phyloP scores from a whole-genome alignment of 208 protist species.

The Leishmania major region DNA sequence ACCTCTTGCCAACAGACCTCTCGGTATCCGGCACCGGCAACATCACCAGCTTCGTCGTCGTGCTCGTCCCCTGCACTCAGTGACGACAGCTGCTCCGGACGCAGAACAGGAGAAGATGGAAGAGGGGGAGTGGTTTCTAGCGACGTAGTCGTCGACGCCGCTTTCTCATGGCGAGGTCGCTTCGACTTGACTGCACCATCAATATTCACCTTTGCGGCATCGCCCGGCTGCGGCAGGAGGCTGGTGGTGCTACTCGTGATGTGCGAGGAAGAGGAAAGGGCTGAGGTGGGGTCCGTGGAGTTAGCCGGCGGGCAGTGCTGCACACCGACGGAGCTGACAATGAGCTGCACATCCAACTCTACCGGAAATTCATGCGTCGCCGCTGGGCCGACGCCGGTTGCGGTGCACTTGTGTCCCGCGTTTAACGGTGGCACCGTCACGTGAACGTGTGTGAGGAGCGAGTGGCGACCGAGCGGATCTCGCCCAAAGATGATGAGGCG shows the following conservation, averaged over 20 bases:
- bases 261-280: background rate
- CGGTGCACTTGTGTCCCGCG: background rate
- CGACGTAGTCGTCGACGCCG: background rate
- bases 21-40: background rate
- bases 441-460: conserved; percentile 68
- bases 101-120: background rate
- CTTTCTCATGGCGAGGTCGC: conserved; percentile 29
- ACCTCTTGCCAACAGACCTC: conserved; percentile 70
- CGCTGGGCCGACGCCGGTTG: background rate
- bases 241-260: background rate
- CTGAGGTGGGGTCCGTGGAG: background rate
- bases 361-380: background rate
- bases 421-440: conserved; percentile 12
- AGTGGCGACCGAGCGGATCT: conserved; percentile 88
- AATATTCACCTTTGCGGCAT: background rate
- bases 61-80: conserved; percentile 26
- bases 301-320: conserved; percentile 36
- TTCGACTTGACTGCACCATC: background rate
- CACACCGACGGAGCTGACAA: conserved; percentile 74
- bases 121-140: background rate
- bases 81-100: too few relatives aligned
- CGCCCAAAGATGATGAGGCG: conserved; percentile 83
- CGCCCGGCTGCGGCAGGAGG: background rate
- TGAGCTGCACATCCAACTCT: conserved; percentile 53
- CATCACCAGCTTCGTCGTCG: conserved; percentile 22